These are phyloP conservation scores for Penicillium sp. DNA, from an alignment of 2,329 filamentous ascomycete species.

Conservation along the genomic window DNA sequence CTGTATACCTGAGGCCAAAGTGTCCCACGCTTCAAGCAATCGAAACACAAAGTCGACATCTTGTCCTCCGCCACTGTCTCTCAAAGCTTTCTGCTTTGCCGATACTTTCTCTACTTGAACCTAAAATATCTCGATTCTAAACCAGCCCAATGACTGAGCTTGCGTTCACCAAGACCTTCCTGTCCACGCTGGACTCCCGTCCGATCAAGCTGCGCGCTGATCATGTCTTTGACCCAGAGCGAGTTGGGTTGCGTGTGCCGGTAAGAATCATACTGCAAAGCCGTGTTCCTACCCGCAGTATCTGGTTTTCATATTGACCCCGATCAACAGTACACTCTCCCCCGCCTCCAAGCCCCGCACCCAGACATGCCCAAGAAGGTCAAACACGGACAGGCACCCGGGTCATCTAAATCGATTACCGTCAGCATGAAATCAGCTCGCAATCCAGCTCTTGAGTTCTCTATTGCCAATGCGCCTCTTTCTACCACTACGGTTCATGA, in stretches of 20 bases:
- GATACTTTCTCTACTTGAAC: no score
- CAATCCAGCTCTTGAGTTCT: conserved; percentile 64
- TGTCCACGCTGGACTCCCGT: conserved; percentile 70
- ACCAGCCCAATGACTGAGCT: conserved; percentile 64
- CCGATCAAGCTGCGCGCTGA: conserved; percentile 79
- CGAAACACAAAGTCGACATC: no score
- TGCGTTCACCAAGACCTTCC: conserved; percentile 75
- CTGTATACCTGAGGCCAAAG: conserved; percentile 8
- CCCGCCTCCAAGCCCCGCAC: conserved; percentile 42
- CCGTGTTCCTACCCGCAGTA: not conserved
- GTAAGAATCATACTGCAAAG: conserved; percentile 49
- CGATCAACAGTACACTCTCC: conserved; percentile 42
- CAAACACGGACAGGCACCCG: conserved; percentile 30
- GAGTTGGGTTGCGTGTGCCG: conserved; percentile 67
- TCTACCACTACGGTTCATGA: conserved; percentile 70
- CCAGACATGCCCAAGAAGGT: conserved; percentile 42
- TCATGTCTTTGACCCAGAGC: conserved; percentile 79
- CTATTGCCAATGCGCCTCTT: conserved; percentile 55
- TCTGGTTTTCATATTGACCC: not conserved
- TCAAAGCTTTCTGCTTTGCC: no score
- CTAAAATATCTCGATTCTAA: no score
- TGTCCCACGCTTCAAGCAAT: not conserved
- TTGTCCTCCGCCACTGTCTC: no score
- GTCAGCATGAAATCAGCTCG: conserved; percentile 54
- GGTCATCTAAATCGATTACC: conserved; percentile 38